Evolutionary conservation across 2,329 filamentous ascomycete species (phyloP).

Genomic region (Sporothrix protearum): DNA sequence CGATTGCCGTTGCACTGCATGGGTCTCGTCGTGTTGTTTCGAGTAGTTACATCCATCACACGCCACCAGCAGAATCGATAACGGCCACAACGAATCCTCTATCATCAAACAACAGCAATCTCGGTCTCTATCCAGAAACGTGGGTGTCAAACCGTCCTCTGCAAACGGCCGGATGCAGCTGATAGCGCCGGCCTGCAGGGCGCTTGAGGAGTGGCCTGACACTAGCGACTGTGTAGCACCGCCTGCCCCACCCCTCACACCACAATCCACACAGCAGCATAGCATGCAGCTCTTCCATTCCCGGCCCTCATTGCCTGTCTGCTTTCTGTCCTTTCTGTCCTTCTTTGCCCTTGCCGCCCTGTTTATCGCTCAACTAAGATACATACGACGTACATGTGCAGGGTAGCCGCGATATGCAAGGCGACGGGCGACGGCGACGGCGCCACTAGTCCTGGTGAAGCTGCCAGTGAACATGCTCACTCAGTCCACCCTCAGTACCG

Average conservation of each 20-base stretch:
- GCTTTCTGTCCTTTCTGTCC: neutral
- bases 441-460: neutral
- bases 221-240: too few species aligned
- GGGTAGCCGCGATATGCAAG: neutral
- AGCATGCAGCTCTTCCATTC: neutral
- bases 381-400: too few species aligned
- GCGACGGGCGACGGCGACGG: neutral
- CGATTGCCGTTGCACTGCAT: neutral
- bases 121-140: neutral
- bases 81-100: neutral
- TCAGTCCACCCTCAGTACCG: conserved; percentile 1
- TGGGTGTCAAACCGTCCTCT: neutral
- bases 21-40: neutral
- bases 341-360: neutral
- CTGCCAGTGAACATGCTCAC: neutral
- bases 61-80: neutral
- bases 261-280: neutral
- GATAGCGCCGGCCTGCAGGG: neutral
- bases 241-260: conserved; percentile 4
- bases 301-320: too few species aligned
- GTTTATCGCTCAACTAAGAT: neutral
- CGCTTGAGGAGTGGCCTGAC: conserved; percentile 16
- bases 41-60: neutral
- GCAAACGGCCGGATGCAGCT: neutral
- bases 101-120: neutral